Evolutionary conservation across 768 basidiomycete species (phyloP).

Genomic region (Suillus cothurnatus): DNA sequence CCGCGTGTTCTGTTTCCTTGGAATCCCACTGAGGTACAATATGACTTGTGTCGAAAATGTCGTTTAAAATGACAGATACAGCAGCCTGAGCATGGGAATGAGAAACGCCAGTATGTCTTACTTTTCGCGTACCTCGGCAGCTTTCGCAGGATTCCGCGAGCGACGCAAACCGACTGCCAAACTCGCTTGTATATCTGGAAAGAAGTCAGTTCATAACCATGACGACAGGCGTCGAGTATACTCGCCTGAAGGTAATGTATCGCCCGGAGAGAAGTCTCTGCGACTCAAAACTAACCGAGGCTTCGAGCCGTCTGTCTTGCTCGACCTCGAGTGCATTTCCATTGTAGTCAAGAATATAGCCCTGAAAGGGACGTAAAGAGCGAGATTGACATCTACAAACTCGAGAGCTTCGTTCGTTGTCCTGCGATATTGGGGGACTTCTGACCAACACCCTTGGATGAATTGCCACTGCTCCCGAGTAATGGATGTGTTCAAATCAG

Average conservation of each 20-base stretch:
- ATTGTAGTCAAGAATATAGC: background rate
- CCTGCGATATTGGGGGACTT: background rate
- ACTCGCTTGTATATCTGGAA: slow-evolving; percentile 2
- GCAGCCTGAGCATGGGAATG: slow-evolving; percentile 1
- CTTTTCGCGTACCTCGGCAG: background rate
- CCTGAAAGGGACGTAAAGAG: background rate
- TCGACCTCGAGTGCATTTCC: slow-evolving; percentile 1
- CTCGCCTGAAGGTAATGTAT: background rate
- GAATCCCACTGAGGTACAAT: slow-evolving; percentile 6
- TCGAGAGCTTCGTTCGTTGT: slow-evolving; percentile 3
- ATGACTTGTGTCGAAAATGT: slow-evolving; percentile 4
- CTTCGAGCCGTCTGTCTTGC: background rate
- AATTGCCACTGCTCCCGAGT: slow-evolving; percentile 8
- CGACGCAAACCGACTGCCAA: slow-evolving; percentile 2
- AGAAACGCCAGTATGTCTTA: background rate
- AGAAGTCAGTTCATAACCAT: background rate
- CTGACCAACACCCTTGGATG: slow-evolving; percentile 19
- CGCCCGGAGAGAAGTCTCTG: background rate
- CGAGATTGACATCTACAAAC: slow-evolving; percentile 6
- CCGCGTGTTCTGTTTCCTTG: slow-evolving; percentile 4
- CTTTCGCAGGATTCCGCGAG: slow-evolving; percentile 2
- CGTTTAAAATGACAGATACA: slow-evolving; percentile 6
- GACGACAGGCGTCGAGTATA: too few species aligned
- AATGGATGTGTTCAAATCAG: background rate
- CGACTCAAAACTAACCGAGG: slow-evolving; percentile 1